phyloP scores from a whole-genome alignment of 1,284 basidiomycete species.

The Ceratorhiza oryzae-sativae region DNA sequence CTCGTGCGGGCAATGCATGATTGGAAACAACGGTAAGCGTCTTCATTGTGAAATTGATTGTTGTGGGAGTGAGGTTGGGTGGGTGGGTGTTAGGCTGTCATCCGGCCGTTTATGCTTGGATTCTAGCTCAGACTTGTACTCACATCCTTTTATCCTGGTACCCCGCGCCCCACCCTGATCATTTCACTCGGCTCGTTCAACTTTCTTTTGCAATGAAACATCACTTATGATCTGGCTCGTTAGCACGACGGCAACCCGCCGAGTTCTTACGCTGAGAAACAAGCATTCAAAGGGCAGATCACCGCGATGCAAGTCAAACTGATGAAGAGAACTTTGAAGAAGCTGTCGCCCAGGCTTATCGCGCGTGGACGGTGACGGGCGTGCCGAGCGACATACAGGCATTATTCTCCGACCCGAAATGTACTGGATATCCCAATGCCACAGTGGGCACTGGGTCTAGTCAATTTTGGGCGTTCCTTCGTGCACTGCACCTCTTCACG shows the following conservation, averaged over 20 bases:
- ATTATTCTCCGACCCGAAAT: constrained; percentile 65
- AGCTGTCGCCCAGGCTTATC: constrained; percentile 81
- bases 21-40: constrained; percentile 75
- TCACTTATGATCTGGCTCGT: background rate
- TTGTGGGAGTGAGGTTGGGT: background rate
- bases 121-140: constrained; percentile 7
- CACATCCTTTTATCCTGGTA: constrained; percentile 26
- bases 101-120: background rate
- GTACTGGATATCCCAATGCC: constrained; percentile 55
- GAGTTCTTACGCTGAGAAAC: constrained; percentile 69
- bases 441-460: constrained; percentile 45
- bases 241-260: constrained; percentile 74
- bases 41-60: background rate
- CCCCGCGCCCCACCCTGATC: constrained; percentile 3
- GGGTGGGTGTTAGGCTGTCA: constrained; percentile 2
- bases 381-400: constrained; percentile 70
- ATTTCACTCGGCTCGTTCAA: background rate
- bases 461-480: constrained; percentile 88
- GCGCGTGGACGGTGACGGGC: constrained; percentile 65
- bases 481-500: constrained; percentile 68
- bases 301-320: constrained; percentile 66
- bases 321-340: constrained; percentile 99
- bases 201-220: constrained; percentile 15
- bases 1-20: constrained; percentile 81
- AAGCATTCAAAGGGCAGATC: constrained; percentile 77